Evolutionary conservation across 2,329 filamentous ascomycete species (phyloP), one percentile per base, ranked within the genome.

Genomic region (Aureobasidium mangrovei): DNA sequence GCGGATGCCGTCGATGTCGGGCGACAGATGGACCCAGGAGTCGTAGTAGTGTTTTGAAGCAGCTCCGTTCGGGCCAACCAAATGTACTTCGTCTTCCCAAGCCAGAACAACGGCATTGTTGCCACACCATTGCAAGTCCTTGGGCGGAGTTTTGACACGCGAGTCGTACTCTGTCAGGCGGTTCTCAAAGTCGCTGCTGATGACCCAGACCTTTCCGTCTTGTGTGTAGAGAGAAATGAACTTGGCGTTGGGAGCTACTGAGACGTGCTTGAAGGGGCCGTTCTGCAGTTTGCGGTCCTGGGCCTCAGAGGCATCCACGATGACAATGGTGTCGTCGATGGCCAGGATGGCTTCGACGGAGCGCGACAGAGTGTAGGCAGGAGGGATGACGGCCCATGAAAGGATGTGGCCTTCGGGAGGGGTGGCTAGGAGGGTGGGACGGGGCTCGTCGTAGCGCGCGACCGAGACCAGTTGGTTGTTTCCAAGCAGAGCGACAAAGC

Each of bases 11-110:
- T 98, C 93, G 58, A 80, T 78, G 75, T 94, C 91, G 12, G 90
- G 85, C 40, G 96, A 76, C 3, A 97, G 78, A 68, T 97, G 93
- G 9, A 98, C 86, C 59, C 88, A 84, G 7, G 85, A 88, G 64
- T 97, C 90, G 68, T 97, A 97, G 62, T 90, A 91, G 68, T 68
- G 79, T 69, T 79, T 83, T 31, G 79, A 82, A 4, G 86, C 83
- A 7, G 86, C 81, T 41, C 88, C 88, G 36, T 84, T 86, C 0
- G 90, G 89, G 0, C 91, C 93, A 57, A 98, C 86, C 29, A 98
- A 78, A 65, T 96, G 93, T 3, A 98, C 85, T 69, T 98, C 93
- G 65, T 98, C 93, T 65, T 97, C 93, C 93, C 93, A 98, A 0
- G 91, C 91, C 62, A 98, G 82, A 29, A 95, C 82, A 3, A 93